A percentile compares a stretch with the other conserved stretches of the same genome.
Evolutionary conservation across 1,284 basidiomycete species (phyloP).

Genomic region (Laetiporus sulphureus): DNA sequence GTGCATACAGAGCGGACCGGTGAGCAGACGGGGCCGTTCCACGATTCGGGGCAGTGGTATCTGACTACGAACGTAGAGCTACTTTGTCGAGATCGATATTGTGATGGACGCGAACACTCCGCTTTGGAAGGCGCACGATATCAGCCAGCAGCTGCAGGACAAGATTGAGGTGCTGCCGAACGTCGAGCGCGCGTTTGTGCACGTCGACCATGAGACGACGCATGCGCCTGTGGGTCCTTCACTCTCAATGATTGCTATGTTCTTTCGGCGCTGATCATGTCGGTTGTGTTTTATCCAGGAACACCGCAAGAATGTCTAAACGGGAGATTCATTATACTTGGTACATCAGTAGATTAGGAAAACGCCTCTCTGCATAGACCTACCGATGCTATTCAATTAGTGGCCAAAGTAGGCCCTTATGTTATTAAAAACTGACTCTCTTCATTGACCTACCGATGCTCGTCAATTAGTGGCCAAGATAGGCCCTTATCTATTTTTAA

Average conservation of each 20-base stretch:
- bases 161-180: constrained; percentile 89
- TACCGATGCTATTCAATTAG: no score
- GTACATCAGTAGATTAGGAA: no score
- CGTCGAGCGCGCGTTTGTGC: constrained; percentile 89
- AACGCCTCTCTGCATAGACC: no score
- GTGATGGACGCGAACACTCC: constrained; percentile 90
- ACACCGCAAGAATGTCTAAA: constrained; percentile 28
- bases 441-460: no score
- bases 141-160: constrained; percentile 90
- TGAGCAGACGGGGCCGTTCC: constrained; percentile 22
- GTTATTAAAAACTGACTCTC: no score
- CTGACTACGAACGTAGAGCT: constrained; percentile 44
- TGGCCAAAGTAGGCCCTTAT: no score
- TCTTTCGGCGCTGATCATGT: neutral
- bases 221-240: constrained; percentile 60
- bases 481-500: no score
- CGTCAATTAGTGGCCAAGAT: no score
- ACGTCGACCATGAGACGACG: constrained; percentile 89
- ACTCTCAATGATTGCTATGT: neutral
- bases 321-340: no score
- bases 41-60: neutral
- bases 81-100: constrained; percentile 92
- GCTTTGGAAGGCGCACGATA: constrained; percentile 90
- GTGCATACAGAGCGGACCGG: constrained; percentile 53
- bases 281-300: constrained; percentile 19